Conservation (phyloP, 371 early-diverging fungal genomes). For the Entomophthora muscae region DNA sequence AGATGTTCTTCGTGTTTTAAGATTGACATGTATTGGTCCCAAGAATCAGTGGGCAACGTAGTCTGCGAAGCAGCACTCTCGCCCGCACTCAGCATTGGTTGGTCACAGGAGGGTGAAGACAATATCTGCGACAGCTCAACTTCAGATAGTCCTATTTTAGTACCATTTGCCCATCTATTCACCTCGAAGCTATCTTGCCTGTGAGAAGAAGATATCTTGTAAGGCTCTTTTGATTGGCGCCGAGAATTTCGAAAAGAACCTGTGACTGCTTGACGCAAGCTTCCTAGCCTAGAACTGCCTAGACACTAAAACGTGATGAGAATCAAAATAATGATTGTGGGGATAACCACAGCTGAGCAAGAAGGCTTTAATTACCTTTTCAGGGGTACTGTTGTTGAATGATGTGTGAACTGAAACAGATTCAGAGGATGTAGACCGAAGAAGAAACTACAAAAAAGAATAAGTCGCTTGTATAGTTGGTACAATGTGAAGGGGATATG, state of each 20-base stretch:
- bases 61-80: not conserved
- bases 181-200: not conserved
- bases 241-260: not conserved
- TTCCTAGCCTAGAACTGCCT: not conserved
- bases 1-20: not conserved
- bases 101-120: not conserved
- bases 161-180: not conserved
- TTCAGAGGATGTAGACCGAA: not conserved
- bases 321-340: not conserved
- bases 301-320: not conserved
- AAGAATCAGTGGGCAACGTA: slow-evolving; percentile 2
- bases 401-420: not conserved
- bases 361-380: not conserved
- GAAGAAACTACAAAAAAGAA: not conserved
- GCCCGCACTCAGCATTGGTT: not conserved
- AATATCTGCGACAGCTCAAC: not conserved
- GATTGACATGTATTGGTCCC: slow-evolving; percentile 5
- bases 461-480: not conserved
- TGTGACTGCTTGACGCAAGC: not conserved
- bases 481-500: not conserved
- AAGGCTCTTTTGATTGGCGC: not conserved
- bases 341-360: not conserved
- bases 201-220: not conserved
- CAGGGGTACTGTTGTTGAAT: not conserved
- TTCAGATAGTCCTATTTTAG: not conserved